A percentile compares a stretch with the other conserved stretches of the same genome.
Conservation (phyloP, 2,329 filamentous ascomycete species). For the Hymenoscyphus repandus region DNA sequence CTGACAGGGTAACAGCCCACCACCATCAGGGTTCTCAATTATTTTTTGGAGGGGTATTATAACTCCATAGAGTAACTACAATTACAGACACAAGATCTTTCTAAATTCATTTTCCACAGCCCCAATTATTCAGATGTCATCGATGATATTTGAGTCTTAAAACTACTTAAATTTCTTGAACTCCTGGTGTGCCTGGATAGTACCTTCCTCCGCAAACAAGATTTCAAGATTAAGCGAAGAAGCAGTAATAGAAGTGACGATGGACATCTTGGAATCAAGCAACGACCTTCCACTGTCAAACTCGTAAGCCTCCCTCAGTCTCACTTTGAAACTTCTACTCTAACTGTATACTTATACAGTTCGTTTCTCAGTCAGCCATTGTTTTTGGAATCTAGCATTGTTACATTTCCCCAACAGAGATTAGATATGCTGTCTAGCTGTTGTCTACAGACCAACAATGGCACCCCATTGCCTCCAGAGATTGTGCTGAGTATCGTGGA, state of each 20-base stretch:
- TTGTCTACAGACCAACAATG: not conserved
- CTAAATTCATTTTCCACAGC: not conserved
- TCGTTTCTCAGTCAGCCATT: not conserved
- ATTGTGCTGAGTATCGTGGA: conserved; percentile 19
- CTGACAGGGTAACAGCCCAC: not conserved
- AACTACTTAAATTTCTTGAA: too few relatives aligned
- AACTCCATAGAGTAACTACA: not conserved
- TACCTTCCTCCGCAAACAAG: too few relatives aligned
- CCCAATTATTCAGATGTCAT: not conserved
- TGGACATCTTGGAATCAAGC: too few relatives aligned
- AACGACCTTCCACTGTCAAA: too few relatives aligned
- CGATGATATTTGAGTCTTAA: too few relatives aligned
- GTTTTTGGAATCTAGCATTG: not conserved
- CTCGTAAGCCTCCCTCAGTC: too few relatives aligned
- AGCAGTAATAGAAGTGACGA: too few relatives aligned
- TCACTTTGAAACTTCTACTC: too few relatives aligned
- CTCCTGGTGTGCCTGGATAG: too few relatives aligned
- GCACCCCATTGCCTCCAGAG: conserved; percentile 13
- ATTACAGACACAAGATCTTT: not conserved
- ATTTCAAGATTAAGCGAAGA: too few relatives aligned
- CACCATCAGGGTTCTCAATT: not conserved
- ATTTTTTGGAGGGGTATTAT: not conserved
- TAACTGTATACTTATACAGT: too few relatives aligned
- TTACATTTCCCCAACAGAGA: not conserved
- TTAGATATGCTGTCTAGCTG: conserved; percentile 2